Percentiles rank a stretch among this genome's conserved stretches.
phyloP scores from a whole-genome alignment of 768 basidiomycete species.

The Mycena sanguinolenta region DNA sequence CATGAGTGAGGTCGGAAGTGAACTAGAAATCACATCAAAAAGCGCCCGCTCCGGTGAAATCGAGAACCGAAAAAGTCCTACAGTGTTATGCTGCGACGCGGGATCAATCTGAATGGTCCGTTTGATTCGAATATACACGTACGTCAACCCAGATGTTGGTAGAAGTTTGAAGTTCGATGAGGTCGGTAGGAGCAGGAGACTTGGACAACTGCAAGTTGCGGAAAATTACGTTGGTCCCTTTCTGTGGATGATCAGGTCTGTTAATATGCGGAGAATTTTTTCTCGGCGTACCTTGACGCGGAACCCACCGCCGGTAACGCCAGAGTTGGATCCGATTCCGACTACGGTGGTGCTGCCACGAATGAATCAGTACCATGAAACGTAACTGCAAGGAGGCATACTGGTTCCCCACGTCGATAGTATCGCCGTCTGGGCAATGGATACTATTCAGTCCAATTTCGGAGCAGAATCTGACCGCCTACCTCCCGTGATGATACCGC shows the following conservation, averaged over 20 bases:
- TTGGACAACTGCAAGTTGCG: slow-evolving; percentile 33
- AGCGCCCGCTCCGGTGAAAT: background rate
- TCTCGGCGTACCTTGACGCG: slow-evolving; percentile 30
- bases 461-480: background rate
- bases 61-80: background rate
- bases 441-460: background rate
- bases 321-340: slow-evolving; percentile 32
- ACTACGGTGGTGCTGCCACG: slow-evolving; percentile 33
- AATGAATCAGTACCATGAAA: background rate
- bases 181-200: slow-evolving; percentile 33
- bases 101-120: background rate
- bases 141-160: slow-evolving; percentile 38
- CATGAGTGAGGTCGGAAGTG: slow-evolving; percentile 32
- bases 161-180: slow-evolving; percentile 34
- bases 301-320: slow-evolving; percentile 35
- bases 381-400: background rate
- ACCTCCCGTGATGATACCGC: slow-evolving; percentile 35
- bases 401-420: slow-evolving; percentile 34
- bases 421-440: slow-evolving; percentile 24
- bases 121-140: background rate
- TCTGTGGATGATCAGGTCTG: slow-evolving; percentile 11
- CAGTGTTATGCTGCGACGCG: slow-evolving; percentile 31
- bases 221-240: slow-evolving; percentile 36
- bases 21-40: slow-evolving; percentile 17
- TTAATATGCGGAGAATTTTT: background rate